Evolutionary conservation across 257 asterid genomes (phyloP), one percentile per base, ranked within the genome.

Genomic region (Forsythia viridissima): DNA sequence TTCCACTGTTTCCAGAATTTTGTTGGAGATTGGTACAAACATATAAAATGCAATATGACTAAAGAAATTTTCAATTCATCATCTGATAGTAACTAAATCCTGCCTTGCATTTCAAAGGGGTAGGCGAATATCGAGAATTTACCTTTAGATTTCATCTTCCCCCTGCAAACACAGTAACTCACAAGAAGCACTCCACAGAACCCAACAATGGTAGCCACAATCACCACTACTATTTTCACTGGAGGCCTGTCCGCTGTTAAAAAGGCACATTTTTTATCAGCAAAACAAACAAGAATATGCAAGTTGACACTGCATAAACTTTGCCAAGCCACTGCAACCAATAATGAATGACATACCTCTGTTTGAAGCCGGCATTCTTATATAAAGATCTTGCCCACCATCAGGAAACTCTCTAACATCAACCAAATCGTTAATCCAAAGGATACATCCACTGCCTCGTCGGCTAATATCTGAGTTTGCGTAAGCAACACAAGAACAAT

Each of bases 401-500:
- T 70, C 73, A 46, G 44, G 16, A 77, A 77, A 10, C 80, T 37
- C 52, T 46, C 42, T 24, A 37, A 77, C 51, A 68, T 78, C 75
- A 30, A 77, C 16, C 39, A 77, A 55, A 38, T 77, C 66, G 2
- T 43, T 7, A 48, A 68, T 46, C 80, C 80, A 77, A 6, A 68
- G 75, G 74, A 30, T 34, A 68, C 80, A 77, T 43, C 80, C 75
- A 67, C 55, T 68, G 40, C 80, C 80, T 68, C 18, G 55, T 68
- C 55, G 18, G 8, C 40, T 24, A 6, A 81, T 6, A n/a, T 82
- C 76, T 5, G 84, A 67, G 16, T 61, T 84, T 4, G 86, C 41
- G 72, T 79, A 85, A 1, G 86, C 86, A 1, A 57, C 78, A 80
- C 85, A 85, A 20, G 79, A 80, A 69, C 89, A 85, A 11, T 85